Evolutionary conservation across 176 grass and related monocot genomes (phyloP), one percentile per base, ranked within the genome.

Genomic region (Bolboschoenus planiculmis): DNA sequence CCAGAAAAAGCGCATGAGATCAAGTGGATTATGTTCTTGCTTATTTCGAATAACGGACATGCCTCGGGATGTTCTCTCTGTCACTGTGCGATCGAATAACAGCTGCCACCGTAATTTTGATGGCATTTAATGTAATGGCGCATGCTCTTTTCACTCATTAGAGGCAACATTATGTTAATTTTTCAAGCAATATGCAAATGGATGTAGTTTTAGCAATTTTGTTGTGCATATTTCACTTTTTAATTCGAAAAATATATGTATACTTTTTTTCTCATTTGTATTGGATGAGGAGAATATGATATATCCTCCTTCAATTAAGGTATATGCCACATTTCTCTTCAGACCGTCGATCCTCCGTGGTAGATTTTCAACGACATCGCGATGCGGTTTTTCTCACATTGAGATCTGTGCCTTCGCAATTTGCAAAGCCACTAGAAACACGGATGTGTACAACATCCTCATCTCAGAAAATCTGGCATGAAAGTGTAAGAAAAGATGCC

Each of bases 201-300:
- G 31, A 36, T 65, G 29, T 65, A 7, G 15, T 65, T 65, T 64
- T 16, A 65, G 31, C 62, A 3, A 11, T 66, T 2, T 66, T 66
- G 20, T 15, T 35, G 4, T 44, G 70, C 24, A 74, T 47, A 74
- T 48, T 26, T 48, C 70, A 74, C 70, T 66, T 7, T 37, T 31
- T 62, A 13, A 35, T 65, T 35, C 37, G 33, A 67, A 67, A 7
- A 37, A 6, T 37, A 37, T 20, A 74, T 74, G 42, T n/a, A n/a
- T n/a, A n/a, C n/a, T n/a, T 5, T 7, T 73, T 73, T 47, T 73
- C 21, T 74, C 42, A 74, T 18, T 24, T 74, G 11, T 47, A 74
- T 74, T 74, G 43, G 48, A 44, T 74, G 23, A 74, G 70, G 24
- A 36, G 63, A 67, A 74, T 74, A 74, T n/a, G n/a, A n/a, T n/a